Base-by-base conservation (phyloP, 2,329 filamentous ascomycete genomes). In the Elsinoe necatrix region DNA sequence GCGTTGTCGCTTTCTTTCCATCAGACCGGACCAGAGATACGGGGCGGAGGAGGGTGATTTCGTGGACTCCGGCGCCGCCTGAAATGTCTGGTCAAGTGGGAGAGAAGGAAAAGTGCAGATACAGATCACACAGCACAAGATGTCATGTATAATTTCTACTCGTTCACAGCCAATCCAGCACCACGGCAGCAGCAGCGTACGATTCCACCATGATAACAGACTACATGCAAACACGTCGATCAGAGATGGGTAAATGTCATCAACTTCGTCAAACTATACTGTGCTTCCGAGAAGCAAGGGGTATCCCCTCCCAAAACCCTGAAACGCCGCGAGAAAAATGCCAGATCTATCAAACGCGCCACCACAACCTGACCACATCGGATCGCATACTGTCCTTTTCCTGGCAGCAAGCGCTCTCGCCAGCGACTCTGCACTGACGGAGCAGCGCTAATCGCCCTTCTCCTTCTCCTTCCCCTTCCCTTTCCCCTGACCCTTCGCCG, bases 1-100 rank as follows among this genome's bases (percentile, higher is more conserved):
- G 58, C 58, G 58, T 51, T 39, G 39, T 52, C 35, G 55, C 52
- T 47, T 57, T 56, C 11, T 4, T 50, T 50, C 27, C 29, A 50
- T 57, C 34, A 35, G 55, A 23, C 57, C 25, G 45, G 25, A 34
- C 20, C n/a, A 11, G 11, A 9, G 20, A 11, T 12, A 23, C 8
- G 18, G 14, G 18, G 25, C 16, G 9, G 25, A 25, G 27, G 27
- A 9, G 27, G 27, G 9, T 29, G 4, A 9, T 9, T n/a, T 29
- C 27, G 9, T 29, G 27, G 27, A 29, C 4, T n/a, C n/a, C n/a
- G n/a, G n/a, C n/a, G n/a, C n/a, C n/a, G n/a, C n/a, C n/a, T n/a
- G n/a, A n/a, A 20, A 21, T 9, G 39, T 20, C 20, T n/a, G 21
- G n/a, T 2, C 20, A 29, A n/a, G 23, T 14, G 25, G 14, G 45